Evolutionary conservation across 164 flowering plant genomes (phyloP), one percentile per base, ranked within the genome.

Genomic region (Macadamia integrifolia): DNA sequence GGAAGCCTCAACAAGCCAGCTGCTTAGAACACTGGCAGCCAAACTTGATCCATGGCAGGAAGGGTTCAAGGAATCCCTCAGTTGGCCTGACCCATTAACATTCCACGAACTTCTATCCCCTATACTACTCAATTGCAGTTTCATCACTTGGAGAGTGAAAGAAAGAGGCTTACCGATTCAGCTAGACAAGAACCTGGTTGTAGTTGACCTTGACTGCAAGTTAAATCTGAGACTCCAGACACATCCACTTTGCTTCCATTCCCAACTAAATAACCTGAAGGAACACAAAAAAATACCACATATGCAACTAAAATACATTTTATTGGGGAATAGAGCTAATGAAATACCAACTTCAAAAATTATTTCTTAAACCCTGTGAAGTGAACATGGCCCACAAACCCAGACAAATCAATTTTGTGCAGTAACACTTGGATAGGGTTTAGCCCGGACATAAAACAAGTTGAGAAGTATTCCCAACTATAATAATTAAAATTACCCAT

Each of bases 141-240:
- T 46, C 40, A 35, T 5, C 40, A 35, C 40, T 46, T 46, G 9
- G 50, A 46, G 7, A 9, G 50, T 3, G 50, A 11, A 0, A 46
- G 7, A 46, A 8, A 46, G 44, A 65, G 55, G 17, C 80, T 73
- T 70, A 86, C 88, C 75, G 65, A 64, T 49, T 74, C 76, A 71
- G 72, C 67, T n/a, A 70, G 76, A 66, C 78, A 68, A 0, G 81
- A 64, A 48, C 70, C 67, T 8, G 68, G 48, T 17, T n/a, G 74
- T 56, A 69, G n/a, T 66, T 75, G 77, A n/a, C 42, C 68, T 3
- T 60, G 79, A 73, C 70, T 72, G 61, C 73, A 68, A 59, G 66
- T 74, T 57, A 68, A 74, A 71, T 69, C 35, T 64, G 84, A 78
- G 49, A 85, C 65, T 29, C 78, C 87, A 13, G 87, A 81, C 59